These are phyloP conservation scores for Thielaviopsis populi DNA, from an alignment of 2,329 filamentous ascomycete genomes.

Conservation along the genomic window DNA sequence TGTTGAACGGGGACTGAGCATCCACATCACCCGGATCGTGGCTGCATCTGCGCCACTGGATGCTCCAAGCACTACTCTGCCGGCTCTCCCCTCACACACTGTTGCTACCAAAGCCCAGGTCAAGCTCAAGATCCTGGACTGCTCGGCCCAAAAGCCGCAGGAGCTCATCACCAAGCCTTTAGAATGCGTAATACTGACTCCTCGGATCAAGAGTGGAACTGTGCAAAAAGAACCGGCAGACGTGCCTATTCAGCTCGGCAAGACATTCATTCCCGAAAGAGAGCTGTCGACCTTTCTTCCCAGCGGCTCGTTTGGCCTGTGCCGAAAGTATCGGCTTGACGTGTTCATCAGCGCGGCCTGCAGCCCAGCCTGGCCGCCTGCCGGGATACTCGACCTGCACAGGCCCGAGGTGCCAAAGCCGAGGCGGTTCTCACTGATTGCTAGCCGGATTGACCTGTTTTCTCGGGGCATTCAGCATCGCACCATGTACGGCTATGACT, in stretches of 20 bases:
- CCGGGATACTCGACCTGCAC: constrained; percentile 22
- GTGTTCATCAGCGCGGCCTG: constrained; percentile 39
- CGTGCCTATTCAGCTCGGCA: not conserved
- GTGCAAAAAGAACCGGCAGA: not conserved
- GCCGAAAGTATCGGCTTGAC: constrained; percentile 34
- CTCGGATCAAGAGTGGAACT: not conserved
- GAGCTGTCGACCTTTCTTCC: constrained; percentile 37
- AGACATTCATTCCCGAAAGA: constrained; percentile 37
- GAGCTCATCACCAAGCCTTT: constrained; percentile 1
- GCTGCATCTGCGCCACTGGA: not conserved
- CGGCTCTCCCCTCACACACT: not conserved
- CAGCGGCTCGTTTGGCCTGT: constrained; percentile 33
- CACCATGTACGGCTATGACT: constrained; percentile 14
- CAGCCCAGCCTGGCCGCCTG: constrained; percentile 37
- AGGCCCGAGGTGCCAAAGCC: not conserved
- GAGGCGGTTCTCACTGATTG: constrained; percentile 11
- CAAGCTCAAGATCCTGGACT: not conserved
- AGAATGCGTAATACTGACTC: not conserved
- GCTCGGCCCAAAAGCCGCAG: constrained; percentile 7
- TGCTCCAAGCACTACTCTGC: too few relatives aligned
- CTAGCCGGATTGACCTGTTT: constrained; percentile 14
- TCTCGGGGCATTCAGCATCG: not conserved
- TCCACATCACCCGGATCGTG: not conserved
- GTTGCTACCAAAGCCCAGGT: not conserved
- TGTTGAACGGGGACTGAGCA: not conserved